These are phyloP conservation scores for Hysterangium stoloniferum DNA, from an alignment of 768 basidiomycete species.

Conservation along the genomic window DNA sequence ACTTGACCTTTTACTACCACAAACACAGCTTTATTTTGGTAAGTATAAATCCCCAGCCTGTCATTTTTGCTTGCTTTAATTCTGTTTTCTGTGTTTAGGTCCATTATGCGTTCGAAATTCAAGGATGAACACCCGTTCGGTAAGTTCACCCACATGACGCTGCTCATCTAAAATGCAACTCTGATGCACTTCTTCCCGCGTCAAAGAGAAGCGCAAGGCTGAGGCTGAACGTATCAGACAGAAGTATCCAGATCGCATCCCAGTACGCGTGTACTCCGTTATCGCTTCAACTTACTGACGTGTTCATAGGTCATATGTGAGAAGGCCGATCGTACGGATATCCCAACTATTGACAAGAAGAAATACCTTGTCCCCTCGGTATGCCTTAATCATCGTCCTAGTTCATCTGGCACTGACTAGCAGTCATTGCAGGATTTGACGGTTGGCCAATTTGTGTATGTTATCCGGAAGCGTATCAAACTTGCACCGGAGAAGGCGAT, in stretches of 20 bases:
- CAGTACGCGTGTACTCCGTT: conserved; percentile 47
- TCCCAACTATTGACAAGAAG: conserved; percentile 99
- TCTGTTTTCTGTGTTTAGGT: background rate
- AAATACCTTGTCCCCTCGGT: conserved; percentile 99
- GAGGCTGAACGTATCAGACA: conserved; percentile 97
- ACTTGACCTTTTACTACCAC: background rate
- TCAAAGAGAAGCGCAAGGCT: conserved; percentile 94
- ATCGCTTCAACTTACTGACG: background rate
- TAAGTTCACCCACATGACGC: conserved; percentile 33
- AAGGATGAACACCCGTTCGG: conserved; percentile 99
- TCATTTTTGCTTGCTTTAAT: background rate
- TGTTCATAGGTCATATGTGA: conserved; percentile 91
- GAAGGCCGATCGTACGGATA: conserved; percentile 97
- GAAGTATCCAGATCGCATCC: conserved; percentile 98
- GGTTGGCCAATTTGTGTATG: conserved; percentile 98
- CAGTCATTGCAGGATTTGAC: conserved; percentile 67
- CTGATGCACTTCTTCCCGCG: background rate
- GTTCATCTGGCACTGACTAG: background rate
- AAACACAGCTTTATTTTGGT: background rate
- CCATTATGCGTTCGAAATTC: conserved; percentile 85
- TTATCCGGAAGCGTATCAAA: conserved; percentile 99
- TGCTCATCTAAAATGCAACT: conserved; percentile 17
- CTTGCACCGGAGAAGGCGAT: conserved; percentile 99
- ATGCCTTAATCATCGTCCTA: conserved; percentile 25
- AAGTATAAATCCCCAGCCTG: background rate